Evolutionary conservation across 306 rosid genomes (phyloP).

Genomic region (Casuarina cunninghamiana): DNA sequence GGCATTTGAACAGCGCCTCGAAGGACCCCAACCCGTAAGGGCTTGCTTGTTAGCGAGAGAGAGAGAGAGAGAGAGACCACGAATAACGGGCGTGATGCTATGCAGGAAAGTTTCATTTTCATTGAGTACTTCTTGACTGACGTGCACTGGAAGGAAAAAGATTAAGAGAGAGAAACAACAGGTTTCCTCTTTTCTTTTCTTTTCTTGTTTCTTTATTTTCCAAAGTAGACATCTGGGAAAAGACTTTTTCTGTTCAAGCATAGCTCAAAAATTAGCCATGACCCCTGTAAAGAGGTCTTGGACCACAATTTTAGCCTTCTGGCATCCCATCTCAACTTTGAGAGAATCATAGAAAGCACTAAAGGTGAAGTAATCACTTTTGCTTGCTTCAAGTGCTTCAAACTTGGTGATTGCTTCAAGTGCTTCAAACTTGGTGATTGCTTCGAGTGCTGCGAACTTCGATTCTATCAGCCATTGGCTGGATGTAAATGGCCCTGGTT

Average conservation of each 20-base stretch:
- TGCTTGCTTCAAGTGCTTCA: conserved; percentile 32
- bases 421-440: conserved; percentile 26
- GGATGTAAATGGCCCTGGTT: background rate
- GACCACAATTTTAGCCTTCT: conserved; percentile 75
- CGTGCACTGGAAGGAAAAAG: conserved; percentile 11
- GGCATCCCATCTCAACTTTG: conserved; percentile 50
- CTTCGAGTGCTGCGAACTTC: no score
- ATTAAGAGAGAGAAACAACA: background rate
- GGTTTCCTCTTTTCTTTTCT: conserved; percentile 16
- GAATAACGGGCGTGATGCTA: background rate
- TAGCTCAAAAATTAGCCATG: conserved; percentile 39
- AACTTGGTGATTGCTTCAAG: conserved; percentile 22
- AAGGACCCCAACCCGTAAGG: no score
- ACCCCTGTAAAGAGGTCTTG: conserved; percentile 56
- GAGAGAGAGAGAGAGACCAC: background rate
- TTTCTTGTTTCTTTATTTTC: background rate
- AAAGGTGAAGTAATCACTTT: conserved; percentile 50
- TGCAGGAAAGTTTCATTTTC: background rate
- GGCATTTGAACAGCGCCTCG: no score
- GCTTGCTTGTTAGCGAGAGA: background rate
- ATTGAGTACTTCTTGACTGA: background rate
- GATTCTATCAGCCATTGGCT: conserved; percentile 17
- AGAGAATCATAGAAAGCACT: conserved; percentile 57
- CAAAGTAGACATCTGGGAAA: conserved; percentile 48
- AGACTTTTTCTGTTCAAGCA: conserved; percentile 52